Evolutionary conservation across 495 filamentous ascomycete species (phyloP).

Genomic region (Thozetella sp.): DNA sequence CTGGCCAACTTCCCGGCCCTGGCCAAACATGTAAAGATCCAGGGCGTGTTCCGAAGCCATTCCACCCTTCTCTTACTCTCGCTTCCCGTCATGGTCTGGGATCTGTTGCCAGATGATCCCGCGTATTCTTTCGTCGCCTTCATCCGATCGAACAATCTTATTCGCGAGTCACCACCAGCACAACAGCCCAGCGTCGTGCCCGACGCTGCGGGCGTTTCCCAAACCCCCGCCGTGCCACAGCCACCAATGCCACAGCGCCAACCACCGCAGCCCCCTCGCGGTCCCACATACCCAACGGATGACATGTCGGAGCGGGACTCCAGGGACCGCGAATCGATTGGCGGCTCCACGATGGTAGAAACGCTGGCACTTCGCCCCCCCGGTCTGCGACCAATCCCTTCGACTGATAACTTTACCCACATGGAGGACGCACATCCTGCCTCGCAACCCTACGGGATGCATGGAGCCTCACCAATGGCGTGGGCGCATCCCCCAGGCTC

Average conservation of each 20-base stretch:
- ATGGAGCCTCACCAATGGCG: too few relatives aligned
- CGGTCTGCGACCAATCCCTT: too few relatives aligned
- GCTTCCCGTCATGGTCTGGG: constrained; percentile 54
- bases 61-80: constrained; percentile 50
- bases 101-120: constrained; percentile 48
- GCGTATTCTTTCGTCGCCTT: constrained; percentile 55
- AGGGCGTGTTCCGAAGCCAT: constrained; percentile 55
- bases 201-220: neutral
- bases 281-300: too few relatives aligned
- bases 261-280: too few relatives aligned
- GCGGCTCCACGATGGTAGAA: neutral
- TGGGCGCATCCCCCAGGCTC: too few relatives aligned
- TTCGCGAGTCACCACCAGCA: neutral
- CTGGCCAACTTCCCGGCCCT: constrained; percentile 45
- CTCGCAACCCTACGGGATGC: too few relatives aligned
- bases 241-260: too few relatives aligned
- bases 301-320: neutral
- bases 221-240: neutral
- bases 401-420: too few relatives aligned
- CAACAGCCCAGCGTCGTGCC: neutral
- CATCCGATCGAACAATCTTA: constrained; percentile 48
- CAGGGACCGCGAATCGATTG: neutral
- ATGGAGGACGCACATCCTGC: too few relatives aligned
- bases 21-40: constrained; percentile 50
- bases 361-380: too few relatives aligned